A percentile compares a stretch with the other conserved stretches of the same genome.
Conservation (phyloP, 2,329 filamentous ascomycete species). For the Colletotrichum sp. region DNA sequence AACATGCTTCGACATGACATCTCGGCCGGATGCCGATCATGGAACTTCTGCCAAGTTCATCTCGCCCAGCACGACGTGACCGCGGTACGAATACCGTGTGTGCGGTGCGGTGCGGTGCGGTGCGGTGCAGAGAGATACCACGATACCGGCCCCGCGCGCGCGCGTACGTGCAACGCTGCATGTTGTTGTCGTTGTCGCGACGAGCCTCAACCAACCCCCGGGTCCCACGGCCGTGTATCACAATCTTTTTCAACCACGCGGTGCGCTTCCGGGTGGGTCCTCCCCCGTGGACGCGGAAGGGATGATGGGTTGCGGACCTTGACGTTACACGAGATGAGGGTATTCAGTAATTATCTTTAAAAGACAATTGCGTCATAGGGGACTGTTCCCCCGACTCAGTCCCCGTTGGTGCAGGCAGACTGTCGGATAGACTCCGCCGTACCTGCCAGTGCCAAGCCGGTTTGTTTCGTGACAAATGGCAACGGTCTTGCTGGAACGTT, state of each 20-base stretch:
- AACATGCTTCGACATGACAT: slow-evolving; percentile 6
- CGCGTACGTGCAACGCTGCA: background rate
- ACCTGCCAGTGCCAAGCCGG: background rate
- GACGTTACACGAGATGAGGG: slow-evolving; percentile 3
- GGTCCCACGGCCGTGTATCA: slow-evolving; percentile 15
- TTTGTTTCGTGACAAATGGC: background rate
- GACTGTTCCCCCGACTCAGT: background rate
- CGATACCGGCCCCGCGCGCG: background rate
- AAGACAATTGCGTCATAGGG: slow-evolving; percentile 1
- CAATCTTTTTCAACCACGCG: slow-evolving; percentile 4
- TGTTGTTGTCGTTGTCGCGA: background rate
- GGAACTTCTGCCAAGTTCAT: slow-evolving; percentile 16
- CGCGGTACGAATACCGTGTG: background rate
- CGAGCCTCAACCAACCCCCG: slow-evolving; percentile 9
- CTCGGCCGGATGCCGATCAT: slow-evolving; percentile 20
- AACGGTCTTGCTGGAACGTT: background rate
- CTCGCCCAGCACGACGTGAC: background rate
- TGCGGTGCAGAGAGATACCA: background rate
- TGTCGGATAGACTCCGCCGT: background rate
- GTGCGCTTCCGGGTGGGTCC: slow-evolving; percentile 4
- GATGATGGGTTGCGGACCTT: background rate
- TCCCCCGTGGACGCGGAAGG: background rate
- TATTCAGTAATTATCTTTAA: background rate
- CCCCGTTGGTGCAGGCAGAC: background rate
- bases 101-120: background rate